Evolutionary conservation across 495 filamentous ascomycete genomes (phyloP).

Genomic region (Annulohypoxylon maeteangense): DNA sequence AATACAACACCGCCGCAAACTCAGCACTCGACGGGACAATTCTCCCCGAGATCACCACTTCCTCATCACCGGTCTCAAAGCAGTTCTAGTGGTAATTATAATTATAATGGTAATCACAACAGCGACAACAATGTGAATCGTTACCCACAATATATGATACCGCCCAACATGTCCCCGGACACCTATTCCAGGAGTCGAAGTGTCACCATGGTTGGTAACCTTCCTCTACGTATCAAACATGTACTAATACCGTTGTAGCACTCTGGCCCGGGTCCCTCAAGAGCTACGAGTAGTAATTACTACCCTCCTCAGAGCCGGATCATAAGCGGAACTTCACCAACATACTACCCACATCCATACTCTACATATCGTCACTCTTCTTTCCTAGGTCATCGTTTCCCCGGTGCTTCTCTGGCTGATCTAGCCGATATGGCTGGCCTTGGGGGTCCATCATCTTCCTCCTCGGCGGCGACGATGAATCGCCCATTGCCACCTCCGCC

Average conservation of each 20-base stretch:
- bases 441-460: constrained; percentile 44
- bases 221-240: neutral
- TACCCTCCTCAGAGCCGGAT: constrained; percentile 46
- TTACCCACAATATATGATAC: constrained; percentile 28
- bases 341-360: constrained; percentile 47
- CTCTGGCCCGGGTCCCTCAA: constrained; percentile 34
- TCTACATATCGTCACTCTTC: constrained; percentile 33
- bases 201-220: constrained; percentile 55
- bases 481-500: constrained; percentile 45
- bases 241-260: constrained; percentile 39
- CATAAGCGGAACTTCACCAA: constrained; percentile 52
- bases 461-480: constrained; percentile 46
- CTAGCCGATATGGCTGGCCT: constrained; percentile 35
- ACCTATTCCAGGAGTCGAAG: constrained; percentile 54
- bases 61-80: constrained; percentile 49
- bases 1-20: constrained; percentile 72
- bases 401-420: constrained; percentile 44
- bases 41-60: constrained; percentile 35
- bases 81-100: constrained; percentile 32
- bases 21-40: constrained; percentile 37
- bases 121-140: constrained; percentile 30
- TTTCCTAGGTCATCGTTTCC: constrained; percentile 30
- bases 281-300: constrained; percentile 25
- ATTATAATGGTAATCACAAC: constrained; percentile 32
- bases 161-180: constrained; percentile 33